Conservation (phyloP, 2,329 filamentous ascomycete species). For the Cladosporium sp. region DNA sequence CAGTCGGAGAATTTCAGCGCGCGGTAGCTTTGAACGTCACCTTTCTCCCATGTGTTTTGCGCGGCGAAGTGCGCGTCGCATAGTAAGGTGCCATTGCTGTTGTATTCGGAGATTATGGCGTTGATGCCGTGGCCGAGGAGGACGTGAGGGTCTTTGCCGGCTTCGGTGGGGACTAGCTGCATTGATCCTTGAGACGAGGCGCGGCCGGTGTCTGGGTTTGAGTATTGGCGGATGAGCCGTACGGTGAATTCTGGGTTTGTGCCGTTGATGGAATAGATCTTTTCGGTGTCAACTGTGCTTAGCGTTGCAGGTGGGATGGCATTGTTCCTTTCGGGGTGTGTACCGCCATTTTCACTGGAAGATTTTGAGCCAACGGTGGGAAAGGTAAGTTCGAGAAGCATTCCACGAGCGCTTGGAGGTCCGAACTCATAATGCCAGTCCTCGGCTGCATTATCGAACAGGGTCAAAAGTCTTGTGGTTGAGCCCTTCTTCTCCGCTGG, state of each 20-base stretch:
- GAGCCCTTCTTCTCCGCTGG: conserved; percentile 18
- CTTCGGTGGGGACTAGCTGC: conserved; percentile 48
- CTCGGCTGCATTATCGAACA: conserved; percentile 51
- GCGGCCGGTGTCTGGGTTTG: conserved; percentile 29
- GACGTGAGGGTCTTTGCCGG: conserved; percentile 38
- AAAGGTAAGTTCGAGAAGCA: conserved; percentile 31
- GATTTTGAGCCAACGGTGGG: conserved; percentile 15
- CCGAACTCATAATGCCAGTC: conserved; percentile 33
- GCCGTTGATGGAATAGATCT: conserved; percentile 24
- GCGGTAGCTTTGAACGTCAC: conserved; percentile 47
- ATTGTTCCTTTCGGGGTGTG: neutral
- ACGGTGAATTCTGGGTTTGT: conserved; percentile 26
- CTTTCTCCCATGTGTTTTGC: conserved; percentile 27
- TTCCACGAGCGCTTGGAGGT: conserved; percentile 25
- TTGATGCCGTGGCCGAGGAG: conserved; percentile 52
- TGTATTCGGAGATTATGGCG: conserved; percentile 36
- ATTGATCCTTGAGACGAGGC: conserved; percentile 47
- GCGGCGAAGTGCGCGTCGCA: conserved; percentile 47
- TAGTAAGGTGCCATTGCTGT: conserved; percentile 42
- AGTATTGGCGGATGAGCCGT: conserved; percentile 26
- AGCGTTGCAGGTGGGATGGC: neutral
- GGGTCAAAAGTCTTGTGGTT: conserved; percentile 42
- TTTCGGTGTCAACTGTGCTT: conserved; percentile 19
- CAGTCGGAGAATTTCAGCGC: conserved; percentile 47
- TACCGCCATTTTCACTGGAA: neutral